Base-by-base conservation (phyloP, 805 yeast species). In the Wickerhamomyces tratensis region DNA sequence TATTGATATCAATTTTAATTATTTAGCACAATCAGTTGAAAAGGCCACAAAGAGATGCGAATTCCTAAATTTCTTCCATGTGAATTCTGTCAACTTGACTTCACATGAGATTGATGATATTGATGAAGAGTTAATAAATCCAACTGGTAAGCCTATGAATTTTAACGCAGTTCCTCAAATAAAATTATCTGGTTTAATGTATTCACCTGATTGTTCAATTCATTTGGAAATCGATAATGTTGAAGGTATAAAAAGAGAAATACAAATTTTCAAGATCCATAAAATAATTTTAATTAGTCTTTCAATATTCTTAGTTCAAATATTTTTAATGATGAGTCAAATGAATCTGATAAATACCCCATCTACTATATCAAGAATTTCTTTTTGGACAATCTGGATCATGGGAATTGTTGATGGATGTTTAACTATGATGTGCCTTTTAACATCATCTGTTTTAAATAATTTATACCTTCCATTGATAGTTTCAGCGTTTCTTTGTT, bases 141-240 rank as follows among this genome's bases (percentile, higher is more conserved):
- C 96, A 1, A 56, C 74, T n/a, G 97, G 97, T 0, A 66, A 84
- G 46, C 96, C 96, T 2, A 71, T 79, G 13, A 69, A 72, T 14
- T 49, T 64, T 26, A 50, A 61, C 11, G 45, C 54, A 1, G 56
- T 81, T 6, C 96, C 96, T 0, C 52, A 59, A 0, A 49, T 89
- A 14, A 63, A 63, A 31, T 52, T 89, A 9, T 58, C 71, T 2
- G 87, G 82, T 7, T 47, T 86, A 12, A 45, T 86, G 15, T 88
- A 85, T 54, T 86, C 96, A 0, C 97, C 97, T 0, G 95, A 89
- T 56, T 89, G 98, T 66, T 95, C 89, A 0, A 54, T 82, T 3
- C 56, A 73, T 3, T 46, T 86, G 5, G 57, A 62, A 6, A 36
- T 73, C 7, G 57, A 58, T 7, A 48, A 53, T 7, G 59, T 66